These are phyloP conservation scores for Colletotrichum kahawae DNA, from an alignment of 2,329 filamentous ascomycete species.

Conservation along the genomic window DNA sequence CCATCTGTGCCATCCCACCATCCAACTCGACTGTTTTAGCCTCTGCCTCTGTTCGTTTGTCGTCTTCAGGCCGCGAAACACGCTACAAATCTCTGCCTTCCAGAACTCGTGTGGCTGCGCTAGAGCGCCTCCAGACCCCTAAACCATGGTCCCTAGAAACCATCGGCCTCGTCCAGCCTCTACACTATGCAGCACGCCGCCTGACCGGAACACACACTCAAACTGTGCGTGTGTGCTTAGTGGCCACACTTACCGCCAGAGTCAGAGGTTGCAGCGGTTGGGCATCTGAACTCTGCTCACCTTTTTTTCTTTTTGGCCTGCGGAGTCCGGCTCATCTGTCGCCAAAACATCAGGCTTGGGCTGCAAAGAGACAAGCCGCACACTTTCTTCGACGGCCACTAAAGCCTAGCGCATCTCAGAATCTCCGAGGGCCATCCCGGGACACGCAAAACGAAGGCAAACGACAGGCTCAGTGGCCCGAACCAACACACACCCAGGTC, in stretches of 20 bases:
- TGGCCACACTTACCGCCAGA: not conserved
- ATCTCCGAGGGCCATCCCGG: conserved; percentile 10
- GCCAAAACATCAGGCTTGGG: not conserved
- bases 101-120: not conserved
- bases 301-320: not conserved
- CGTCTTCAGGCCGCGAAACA: not conserved
- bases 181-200: not conserved
- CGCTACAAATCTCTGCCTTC: not conserved
- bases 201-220: not conserved
- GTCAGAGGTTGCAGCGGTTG: not conserved
- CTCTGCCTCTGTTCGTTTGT: not conserved
- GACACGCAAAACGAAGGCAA: conserved; percentile 9
- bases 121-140: conserved; percentile 5
- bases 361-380: conserved; percentile 9
- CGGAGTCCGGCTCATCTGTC: not conserved
- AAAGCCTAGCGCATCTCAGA: conserved; percentile 13
- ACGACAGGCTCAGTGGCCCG: not conserved
- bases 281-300: conserved; percentile 8
- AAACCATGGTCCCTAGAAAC: not conserved
- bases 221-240: not conserved
- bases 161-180: not conserved
- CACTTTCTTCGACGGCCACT: conserved; percentile 12
- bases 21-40: conserved; percentile 1
- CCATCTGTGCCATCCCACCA: not conserved
- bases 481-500: not conserved